Base-by-base conservation (phyloP, 768 basidiomycete genomes). In the Amanita jacksonii region DNA sequence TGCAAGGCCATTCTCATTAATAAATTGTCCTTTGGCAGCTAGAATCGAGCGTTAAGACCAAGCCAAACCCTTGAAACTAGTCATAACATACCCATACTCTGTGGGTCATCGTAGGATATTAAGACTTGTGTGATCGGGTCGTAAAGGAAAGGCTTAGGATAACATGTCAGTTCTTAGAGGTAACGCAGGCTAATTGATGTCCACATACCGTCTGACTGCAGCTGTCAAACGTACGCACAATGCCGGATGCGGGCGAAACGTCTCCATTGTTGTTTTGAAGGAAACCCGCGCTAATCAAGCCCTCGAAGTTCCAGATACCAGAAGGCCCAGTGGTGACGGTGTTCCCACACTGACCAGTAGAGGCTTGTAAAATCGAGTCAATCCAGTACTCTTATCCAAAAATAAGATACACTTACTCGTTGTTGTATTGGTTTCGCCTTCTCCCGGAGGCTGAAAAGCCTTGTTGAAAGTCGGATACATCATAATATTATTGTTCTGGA, bases 201-300 rank as follows among this genome's bases (percentile, higher is more conserved):
- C 36, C 36, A 64, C 77, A 24, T 49, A 87, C 85, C 40, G 85
- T 87, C 59, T 85, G 74, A 49, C 75, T 80, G 66, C 85, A 88
- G 2, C 65, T 55, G 50, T 88, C 83, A 50, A 63, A 84, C 3
- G 61, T 48, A 56, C 78, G 76, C n/a, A 65, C 59, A 38, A 82
- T 77, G 4, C 74, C 75, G 1, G 55, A 46, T 7, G 72, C 72
- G 12, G 70, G 59, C 6, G 61, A 20, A 10, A 45, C 44, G 13
- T n/a, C 36, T 24, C 44, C 44, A 15, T 45, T 59, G 4, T 80
- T 69, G 47, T 70, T 56, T 1, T 55, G 67, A 46, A 86, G 61
- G 65, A 74, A 82, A 5, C 78, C 76, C 1, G 51, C 62, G 0
- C 65, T 52, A 37, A 85, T 65, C 58, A 87, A 54, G 1, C 72